These are phyloP conservation scores for Aspergillus bridgeri DNA, from an alignment of 495 filamentous ascomycete genomes.

Conservation along the genomic window DNA sequence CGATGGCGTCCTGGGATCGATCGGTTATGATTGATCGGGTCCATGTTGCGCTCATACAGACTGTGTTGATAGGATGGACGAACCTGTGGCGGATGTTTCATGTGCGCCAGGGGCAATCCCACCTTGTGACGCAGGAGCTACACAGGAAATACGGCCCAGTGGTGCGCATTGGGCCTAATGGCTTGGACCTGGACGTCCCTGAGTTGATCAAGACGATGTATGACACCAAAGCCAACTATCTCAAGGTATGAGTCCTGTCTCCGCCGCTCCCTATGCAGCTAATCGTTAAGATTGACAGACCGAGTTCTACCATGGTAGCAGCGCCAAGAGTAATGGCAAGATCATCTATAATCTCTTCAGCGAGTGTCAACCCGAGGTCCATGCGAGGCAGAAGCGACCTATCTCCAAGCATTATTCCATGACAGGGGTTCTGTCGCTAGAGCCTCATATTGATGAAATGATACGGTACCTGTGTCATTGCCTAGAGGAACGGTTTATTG, in stretches of 20 bases:
- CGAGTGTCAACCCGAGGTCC: slow-evolving; percentile 24
- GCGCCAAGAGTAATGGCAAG: slow-evolving; percentile 31
- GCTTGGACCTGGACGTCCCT: slow-evolving; percentile 27
- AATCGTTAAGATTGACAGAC: slow-evolving; percentile 22
- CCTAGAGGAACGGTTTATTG: slow-evolving; percentile 32
- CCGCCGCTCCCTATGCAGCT: too few relatives aligned
- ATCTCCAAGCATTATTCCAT: slow-evolving; percentile 35
- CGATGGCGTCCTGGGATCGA: neutral
- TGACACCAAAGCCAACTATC: slow-evolving; percentile 22
- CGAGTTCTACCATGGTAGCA: slow-evolving; percentile 36
- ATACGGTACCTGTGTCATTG: slow-evolving; percentile 29
- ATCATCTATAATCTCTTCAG: slow-evolving; percentile 34
- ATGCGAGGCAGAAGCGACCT: slow-evolving; percentile 31
- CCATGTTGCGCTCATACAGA: neutral
- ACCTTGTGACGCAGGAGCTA: slow-evolving; percentile 30
- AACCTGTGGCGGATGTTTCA: slow-evolving; percentile 36
- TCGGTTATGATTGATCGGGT: neutral
- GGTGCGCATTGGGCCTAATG: slow-evolving; percentile 33
- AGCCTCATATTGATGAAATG: slow-evolving; percentile 30
- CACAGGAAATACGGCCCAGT: slow-evolving; percentile 32
- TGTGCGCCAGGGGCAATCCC: slow-evolving; percentile 24
- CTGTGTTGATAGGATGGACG: slow-evolving; percentile 23
- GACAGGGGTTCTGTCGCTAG: slow-evolving; percentile 27
- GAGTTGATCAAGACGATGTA: slow-evolving; percentile 26
- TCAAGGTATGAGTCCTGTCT: slow-evolving; percentile 13